Base-by-base conservation (phyloP, 495 filamentous ascomycete species). In the Annulohypoxylon stygium region DNA sequence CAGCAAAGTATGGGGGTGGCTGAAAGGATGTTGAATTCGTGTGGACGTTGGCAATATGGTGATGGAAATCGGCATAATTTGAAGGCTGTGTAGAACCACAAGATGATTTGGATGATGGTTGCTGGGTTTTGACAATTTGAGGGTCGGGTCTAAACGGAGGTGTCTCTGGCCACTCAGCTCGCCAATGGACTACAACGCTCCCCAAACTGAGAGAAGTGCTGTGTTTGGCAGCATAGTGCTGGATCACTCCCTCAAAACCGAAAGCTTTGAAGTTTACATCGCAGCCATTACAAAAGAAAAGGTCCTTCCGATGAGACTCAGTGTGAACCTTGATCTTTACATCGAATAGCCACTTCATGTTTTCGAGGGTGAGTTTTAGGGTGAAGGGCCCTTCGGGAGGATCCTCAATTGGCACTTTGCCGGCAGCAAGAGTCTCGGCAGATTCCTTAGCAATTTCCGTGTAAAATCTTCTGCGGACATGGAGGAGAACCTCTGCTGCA, bases 281-380 rank as follows among this genome's bases (percentile, higher is more conserved):
- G 71, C 92, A 93, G 20, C 83, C 86, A 75, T 88, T 90, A 78
- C 93, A 95, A 64, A 90, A 87, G 78, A 95, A 94, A 11, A 93
- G 78, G 67, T 94, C 92, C 72, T 89, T 91, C 63, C 83, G 80
- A 66, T 85, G 85, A 14, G 79, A 67, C 64, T 92, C 89, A 0
- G 90, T 92, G 30, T 86, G 73, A 5, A 88, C 88, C 71, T 89
- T 91, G 74, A 95, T 84, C 78, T 93, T 93, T 65, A 84, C 89
- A 68, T 94, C 92, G 70, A 90, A 93, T 33, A 94, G 82, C 88
- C 89, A 95, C 78, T 92, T 94, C 92, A 95, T 93, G 76, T 93
- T 93, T 74, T 94, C 92, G 66, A 95, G 82, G 1, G 90, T 90
- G 51, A 94, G 78, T 71, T 85, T 89, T 69, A 84, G 82, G 2